Conservation (phyloP, 805 yeast genomes). For the Kodamaea kakaduensis region DNA sequence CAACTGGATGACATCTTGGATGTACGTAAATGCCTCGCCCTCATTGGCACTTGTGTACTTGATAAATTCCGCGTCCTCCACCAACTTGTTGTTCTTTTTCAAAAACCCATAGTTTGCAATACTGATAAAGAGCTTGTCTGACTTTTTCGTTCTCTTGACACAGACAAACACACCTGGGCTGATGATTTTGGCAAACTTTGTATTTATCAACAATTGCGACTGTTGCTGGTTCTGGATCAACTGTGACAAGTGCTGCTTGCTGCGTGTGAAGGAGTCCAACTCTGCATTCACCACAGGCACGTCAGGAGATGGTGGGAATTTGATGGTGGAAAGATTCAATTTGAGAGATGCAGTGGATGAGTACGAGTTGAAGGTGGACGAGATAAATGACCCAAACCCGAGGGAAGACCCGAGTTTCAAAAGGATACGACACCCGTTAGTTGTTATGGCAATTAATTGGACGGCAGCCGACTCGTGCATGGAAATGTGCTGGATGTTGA, state of each 20-base stretch:
- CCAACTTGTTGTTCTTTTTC: constrained; percentile 64
- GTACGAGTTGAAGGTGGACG: constrained; percentile 15
- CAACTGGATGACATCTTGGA: constrained; percentile 70
- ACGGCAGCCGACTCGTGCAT: constrained; percentile 63
- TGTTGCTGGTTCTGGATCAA: constrained; percentile 39
- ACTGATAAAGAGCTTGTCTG: constrained; percentile 60
- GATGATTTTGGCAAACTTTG: constrained; percentile 56
- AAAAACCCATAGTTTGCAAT: constrained; percentile 83
- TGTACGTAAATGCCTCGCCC: constrained; percentile 26
- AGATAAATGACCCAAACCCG: constrained; percentile 15
- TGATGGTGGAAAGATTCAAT: constrained; percentile 44
- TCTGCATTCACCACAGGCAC: constrained; percentile 38
- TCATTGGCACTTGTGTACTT: constrained; percentile 24
- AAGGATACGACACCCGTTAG: constrained; percentile 78
- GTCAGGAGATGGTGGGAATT: constrained; percentile 61
- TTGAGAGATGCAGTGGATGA: constrained; percentile 21
- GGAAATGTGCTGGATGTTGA: constrained; percentile 58
- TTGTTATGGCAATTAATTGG: constrained; percentile 73
- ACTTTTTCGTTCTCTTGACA: constrained; percentile 45
- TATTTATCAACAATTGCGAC: constrained; percentile 57
- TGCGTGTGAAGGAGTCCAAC: constrained; percentile 38
- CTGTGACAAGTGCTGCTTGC: constrained; percentile 38
- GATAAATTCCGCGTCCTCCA: constrained; percentile 78
- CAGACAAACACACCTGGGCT: constrained; percentile 87
- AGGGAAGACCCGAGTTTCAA: constrained; percentile 43